Base-by-base conservation (phyloP, 192 early-diverging fungal genomes). In the Coemansia umbellata region DNA sequence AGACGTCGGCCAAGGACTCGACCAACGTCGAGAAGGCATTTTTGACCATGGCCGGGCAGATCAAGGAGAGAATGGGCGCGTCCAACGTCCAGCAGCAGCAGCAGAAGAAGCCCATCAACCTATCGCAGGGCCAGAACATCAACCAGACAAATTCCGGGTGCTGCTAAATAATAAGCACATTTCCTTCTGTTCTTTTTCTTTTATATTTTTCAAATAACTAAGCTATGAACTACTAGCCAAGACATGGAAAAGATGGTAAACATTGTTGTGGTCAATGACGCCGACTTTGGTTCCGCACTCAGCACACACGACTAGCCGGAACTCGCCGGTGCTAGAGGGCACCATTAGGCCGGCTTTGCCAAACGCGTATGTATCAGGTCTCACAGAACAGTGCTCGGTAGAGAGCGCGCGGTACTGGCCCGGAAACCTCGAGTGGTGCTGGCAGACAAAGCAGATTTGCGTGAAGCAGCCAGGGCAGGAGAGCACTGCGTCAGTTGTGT, bases 31-130 rank as follows among this genome's bases (percentile, higher is more conserved):
- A 99, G 79, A 91, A 93, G 63, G 96, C 96, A 28, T 99, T 99
- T 83, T 82, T 99, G 86, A 97, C 93, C 26, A 97, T 99, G 96
- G 95, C 96, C 21, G 94, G 93, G 72, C 96, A 99, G 80, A 99
- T 99, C 66, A 99, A 99, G 83, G 96, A 99, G 68, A 86, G 90
- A 36, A 65, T 77, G 58, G 77, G 55, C 40, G 64, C 72, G 8
- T 74, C 72, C 17, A 74, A 74, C 50, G 72, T 69, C 19, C 55
- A 47, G 41, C 65, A 64, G 61, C 71, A 63, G 52, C 62, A 66
- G 45, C 70, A 64, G 61, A 60, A 68, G 51, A 68, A 69, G 58
- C 65, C 68, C 50, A 58, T 76, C 21, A 76, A 76, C 15, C 45
- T 76, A 22, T 59, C 61, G 37, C 61, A 76, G 66, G 62, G 58